A percentile compares a stretch with the other conserved stretches of the same genome.
Evolutionary conservation across 1,284 basidiomycete species (phyloP).

Genomic region (Moesziomyces parantarcticus): DNA sequence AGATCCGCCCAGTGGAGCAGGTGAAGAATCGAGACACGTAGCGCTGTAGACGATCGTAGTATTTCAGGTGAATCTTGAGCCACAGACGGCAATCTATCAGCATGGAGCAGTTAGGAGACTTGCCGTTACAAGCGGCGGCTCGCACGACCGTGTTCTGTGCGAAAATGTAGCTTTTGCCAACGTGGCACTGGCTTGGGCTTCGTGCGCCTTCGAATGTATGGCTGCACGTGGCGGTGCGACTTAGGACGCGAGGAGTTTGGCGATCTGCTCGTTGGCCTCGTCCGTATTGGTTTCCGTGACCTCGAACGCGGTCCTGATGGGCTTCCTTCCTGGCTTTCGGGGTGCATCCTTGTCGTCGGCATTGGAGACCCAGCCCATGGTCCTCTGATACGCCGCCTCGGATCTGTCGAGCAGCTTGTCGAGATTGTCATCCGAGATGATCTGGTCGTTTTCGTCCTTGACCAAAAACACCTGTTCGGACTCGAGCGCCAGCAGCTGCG

Average conservation of each 20-base stretch:
- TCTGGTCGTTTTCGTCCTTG: conserved; percentile 75
- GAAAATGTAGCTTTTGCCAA: too few relatives aligned
- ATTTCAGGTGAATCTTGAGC: too few relatives aligned
- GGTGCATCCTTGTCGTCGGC: conserved; percentile 12
- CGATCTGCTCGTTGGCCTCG: conserved; percentile 78
- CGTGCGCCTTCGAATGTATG: too few relatives aligned
- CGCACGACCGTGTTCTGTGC: too few relatives aligned
- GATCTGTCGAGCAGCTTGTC: conserved; percentile 83
- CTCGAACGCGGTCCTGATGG: conserved; percentile 76
- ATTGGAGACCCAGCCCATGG: conserved; percentile 77
- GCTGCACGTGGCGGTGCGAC: too few relatives aligned
- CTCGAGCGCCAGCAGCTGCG: conserved; percentile 82
- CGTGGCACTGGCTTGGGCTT: too few relatives aligned
- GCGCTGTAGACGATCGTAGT: too few relatives aligned
- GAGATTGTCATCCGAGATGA: conserved; percentile 82
- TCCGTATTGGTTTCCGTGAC: conserved; percentile 81
- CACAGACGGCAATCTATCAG: too few relatives aligned
- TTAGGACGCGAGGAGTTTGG: conserved; percentile 68
- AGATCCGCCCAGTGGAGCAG: too few relatives aligned
- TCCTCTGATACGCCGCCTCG: conserved; percentile 80
- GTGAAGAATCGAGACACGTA: too few relatives aligned
- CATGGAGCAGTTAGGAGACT: too few relatives aligned
- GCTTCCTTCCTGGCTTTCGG: conserved; percentile 18
- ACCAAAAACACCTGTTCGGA: conserved; percentile 91
- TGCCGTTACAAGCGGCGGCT: too few relatives aligned